Percentiles rank a stretch among this genome's conserved stretches.
phyloP scores from a whole-genome alignment of 2,329 filamentous ascomycete species.

The Graphilbum fragrans region DNA sequence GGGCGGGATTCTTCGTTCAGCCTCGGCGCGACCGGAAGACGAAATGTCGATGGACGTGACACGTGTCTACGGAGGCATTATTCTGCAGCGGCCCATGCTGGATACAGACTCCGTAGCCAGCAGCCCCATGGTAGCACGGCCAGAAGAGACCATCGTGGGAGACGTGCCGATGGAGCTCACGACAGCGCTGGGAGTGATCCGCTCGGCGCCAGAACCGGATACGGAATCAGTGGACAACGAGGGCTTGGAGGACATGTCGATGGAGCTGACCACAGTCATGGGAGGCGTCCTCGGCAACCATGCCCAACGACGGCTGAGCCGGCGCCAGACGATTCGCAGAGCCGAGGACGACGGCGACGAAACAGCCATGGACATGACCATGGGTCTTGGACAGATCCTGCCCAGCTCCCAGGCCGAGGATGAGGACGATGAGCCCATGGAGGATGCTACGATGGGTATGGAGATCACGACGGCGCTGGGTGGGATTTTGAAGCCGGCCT shows the following conservation, averaged over 20 bases:
- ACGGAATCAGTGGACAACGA: constrained; percentile 21
- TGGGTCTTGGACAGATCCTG: constrained; percentile 43
- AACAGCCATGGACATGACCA: constrained; percentile 47
- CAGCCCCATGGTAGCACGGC: constrained; percentile 18
- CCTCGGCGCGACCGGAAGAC: constrained; percentile 19
- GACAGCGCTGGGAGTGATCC: constrained; percentile 62
- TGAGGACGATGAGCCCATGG: constrained; percentile 16
- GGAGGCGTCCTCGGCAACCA: constrained; percentile 34
- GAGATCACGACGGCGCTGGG: constrained; percentile 56
- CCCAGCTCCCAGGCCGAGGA: constrained; percentile 18
- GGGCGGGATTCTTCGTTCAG: constrained; percentile 25
- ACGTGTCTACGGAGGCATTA: constrained; percentile 65
- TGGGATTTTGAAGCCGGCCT: constrained; percentile 39
- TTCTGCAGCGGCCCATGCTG: constrained; percentile 27
- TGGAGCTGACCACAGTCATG: constrained; percentile 62
- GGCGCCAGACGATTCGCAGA: constrained; percentile 15
- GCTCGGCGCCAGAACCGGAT: constrained; percentile 15
- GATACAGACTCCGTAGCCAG: constrained; percentile 8
- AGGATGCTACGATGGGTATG: constrained; percentile 42
- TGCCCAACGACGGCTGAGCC: constrained; percentile 8
- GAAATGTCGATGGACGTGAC: constrained; percentile 93
- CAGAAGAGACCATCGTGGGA: constrained; percentile 45
- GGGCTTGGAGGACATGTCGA: constrained; percentile 60
- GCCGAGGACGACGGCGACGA: constrained; percentile 7
- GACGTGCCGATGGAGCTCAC: constrained; percentile 63